A percentile compares a stretch with the other conserved stretches of the same genome.
phyloP scores from a whole-genome alignment of 2,329 filamentous ascomycete species.

The Parastagonospora avenae region DNA sequence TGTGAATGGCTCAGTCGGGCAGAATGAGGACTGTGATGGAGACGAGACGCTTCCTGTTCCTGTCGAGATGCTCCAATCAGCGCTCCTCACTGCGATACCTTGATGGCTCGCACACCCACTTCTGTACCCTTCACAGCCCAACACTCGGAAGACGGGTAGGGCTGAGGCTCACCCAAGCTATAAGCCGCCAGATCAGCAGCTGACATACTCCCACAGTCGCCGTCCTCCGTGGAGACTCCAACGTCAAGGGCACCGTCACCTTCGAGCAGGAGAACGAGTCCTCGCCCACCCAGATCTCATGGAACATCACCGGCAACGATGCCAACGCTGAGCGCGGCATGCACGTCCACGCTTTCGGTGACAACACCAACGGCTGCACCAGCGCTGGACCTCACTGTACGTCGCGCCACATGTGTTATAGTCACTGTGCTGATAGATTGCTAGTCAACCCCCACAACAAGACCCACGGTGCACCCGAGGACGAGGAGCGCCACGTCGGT shows the following conservation, averaged over 20 bases:
- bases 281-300: constrained; percentile 82
- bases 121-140: background rate
- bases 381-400: constrained; percentile 96
- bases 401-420: constrained; percentile 36
- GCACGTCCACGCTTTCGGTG: constrained; percentile 98
- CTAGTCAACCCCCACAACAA: constrained; percentile 94
- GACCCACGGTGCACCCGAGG: constrained; percentile 84
- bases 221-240: constrained; percentile 97
- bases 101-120: constrained; percentile 30
- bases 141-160: background rate
- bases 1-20: constrained; percentile 25
- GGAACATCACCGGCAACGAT: constrained; percentile 91
- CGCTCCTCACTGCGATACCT: constrained; percentile 21
- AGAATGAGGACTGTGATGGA: constrained; percentile 32
- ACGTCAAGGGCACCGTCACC: constrained; percentile 88
- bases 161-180: background rate
- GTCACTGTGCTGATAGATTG: constrained; percentile 11
- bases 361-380: constrained; percentile 99
- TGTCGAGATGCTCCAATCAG: constrained; percentile 31
- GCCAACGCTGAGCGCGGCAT: constrained; percentile 95
- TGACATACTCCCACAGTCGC: constrained; percentile 66
- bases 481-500: constrained; percentile 89
- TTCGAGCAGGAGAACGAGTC: constrained; percentile 91
- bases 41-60: constrained; percentile 9
- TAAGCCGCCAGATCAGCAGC: background rate